Evolutionary conservation across 257 asterid species (phyloP), one percentile per base, ranked within the genome.

Genomic region (Knoxia roxburghii): DNA sequence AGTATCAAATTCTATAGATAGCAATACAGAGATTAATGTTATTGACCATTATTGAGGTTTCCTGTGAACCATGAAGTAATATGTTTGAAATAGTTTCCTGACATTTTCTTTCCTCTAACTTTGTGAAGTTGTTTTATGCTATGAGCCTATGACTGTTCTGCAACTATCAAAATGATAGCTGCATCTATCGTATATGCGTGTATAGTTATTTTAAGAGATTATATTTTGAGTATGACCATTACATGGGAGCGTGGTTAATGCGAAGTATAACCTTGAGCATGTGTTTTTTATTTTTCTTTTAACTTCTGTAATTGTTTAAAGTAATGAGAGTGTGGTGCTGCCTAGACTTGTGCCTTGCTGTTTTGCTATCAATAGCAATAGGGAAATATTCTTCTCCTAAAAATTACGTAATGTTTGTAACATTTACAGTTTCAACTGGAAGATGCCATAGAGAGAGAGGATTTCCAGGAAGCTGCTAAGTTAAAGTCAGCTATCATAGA

Each of bases 361-460:
- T 67, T 21, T 24, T 67, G 15, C 55, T 39, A 15, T 17, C 35
- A 7, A 3, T 13, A 23, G 62, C 29, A 50, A 45, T 11, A 18
- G 33, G 64, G 43, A 17, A 57, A 57, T 5, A 17, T 20, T 32
- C 35, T 21, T 64, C 56, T 65, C 52, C 65, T 73, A 43, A n/a
- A n/a, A n/a, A 72, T 27, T 64, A 9, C 41, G 4, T 4, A 57
- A 29, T 17, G 70, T 27, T 76, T 69, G 39, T 65, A 60, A 59
- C 57, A 69, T 59, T 65, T 77, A 46, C 83, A 93, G 98, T 93
- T 93, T 74, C 96, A 93, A 73, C 80, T 93, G 56, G 98, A 93
- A 77, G 98, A 89, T 53, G 96, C 92, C 33, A 79, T 91, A 69
- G 96, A 87, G 82, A 84, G 81, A 70, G 98, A 91, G 81, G 95